Percentiles rank a stretch among this genome's conserved stretches.
Conservation (phyloP, 495 filamentous ascomycete genomes). For the Evernia prunastri region DNA sequence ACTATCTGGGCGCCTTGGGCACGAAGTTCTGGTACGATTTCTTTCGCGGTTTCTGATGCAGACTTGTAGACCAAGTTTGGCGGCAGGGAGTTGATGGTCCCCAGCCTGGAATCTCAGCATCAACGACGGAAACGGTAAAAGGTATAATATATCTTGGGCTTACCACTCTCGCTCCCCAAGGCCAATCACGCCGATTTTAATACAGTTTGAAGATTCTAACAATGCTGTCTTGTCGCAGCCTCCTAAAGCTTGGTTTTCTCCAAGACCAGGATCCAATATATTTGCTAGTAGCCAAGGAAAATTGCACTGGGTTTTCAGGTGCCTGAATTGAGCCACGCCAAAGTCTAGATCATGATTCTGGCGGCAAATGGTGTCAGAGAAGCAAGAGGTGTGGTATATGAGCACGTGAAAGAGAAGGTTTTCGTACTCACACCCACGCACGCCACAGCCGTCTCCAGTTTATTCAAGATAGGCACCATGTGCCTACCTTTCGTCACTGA, state of each 20-base stretch:
- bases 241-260: constrained; percentile 59
- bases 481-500: constrained; percentile 81
- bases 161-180: constrained; percentile 69
- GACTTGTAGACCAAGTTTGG: constrained; percentile 74
- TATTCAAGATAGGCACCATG: constrained; percentile 84
- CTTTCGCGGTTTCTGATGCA: constrained; percentile 61
- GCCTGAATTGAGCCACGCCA: constrained; percentile 69
- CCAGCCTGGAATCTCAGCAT: constrained; percentile 51
- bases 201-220: constrained; percentile 68
- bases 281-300: constrained; percentile 92
- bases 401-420: not conserved
- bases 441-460: constrained; percentile 65
- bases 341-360: constrained; percentile 93
- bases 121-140: constrained; percentile 2
- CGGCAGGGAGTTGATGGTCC: constrained; percentile 78
- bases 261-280: constrained; percentile 70
- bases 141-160: constrained; percentile 2
- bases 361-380: constrained; percentile 8
- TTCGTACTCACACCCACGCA: constrained; percentile 62
- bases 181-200: constrained; percentile 80
- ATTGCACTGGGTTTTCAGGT: constrained; percentile 64
- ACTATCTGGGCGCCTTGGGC: constrained; percentile 74
- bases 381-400: not conserved
- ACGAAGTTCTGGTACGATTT: constrained; percentile 62
- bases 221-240: constrained; percentile 64